phyloP scores from a whole-genome alignment of 2,329 filamentous ascomycete species.

The Fusarium burgessii region DNA sequence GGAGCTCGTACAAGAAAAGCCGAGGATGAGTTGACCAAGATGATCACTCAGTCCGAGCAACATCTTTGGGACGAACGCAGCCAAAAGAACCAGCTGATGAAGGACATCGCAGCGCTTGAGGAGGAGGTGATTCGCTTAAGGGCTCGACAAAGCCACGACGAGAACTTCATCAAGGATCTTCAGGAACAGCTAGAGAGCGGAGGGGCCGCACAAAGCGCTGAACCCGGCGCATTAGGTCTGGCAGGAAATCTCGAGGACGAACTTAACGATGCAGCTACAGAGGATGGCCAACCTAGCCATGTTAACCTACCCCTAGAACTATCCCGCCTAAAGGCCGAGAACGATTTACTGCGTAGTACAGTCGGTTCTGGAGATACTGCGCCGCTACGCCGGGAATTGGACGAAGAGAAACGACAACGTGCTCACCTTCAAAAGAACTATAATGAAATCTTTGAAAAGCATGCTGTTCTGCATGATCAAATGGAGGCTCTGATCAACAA shows the following conservation, averaged over 20 bases:
- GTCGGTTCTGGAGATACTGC: conserved; percentile 67
- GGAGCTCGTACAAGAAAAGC: conserved; percentile 52
- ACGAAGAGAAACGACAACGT: conserved; percentile 63
- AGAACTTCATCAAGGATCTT: conserved; percentile 68
- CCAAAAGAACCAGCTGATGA: conserved; percentile 60
- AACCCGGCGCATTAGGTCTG: conserved; percentile 29
- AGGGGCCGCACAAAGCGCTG: conserved; percentile 39
- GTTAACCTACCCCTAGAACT: conserved; percentile 63
- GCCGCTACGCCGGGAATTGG: conserved; percentile 66
- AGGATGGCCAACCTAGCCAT: conserved; percentile 47
- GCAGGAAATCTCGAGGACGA: conserved; percentile 69
- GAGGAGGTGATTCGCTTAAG: conserved; percentile 62
- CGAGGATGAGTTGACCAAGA: conserved; percentile 56
- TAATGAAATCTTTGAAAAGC: conserved; percentile 69
- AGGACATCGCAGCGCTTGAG: conserved; percentile 59
- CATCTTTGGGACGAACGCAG: conserved; percentile 58
- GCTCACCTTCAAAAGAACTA: conserved; percentile 66
- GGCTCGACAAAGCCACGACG: conserved; percentile 62
- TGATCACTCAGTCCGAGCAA: conserved; percentile 57
- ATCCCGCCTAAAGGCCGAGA: conserved; percentile 71
- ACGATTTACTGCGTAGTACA: conserved; percentile 67
- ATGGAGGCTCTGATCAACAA: conserved; percentile 66
- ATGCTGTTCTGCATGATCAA: conserved; percentile 68
- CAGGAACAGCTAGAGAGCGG: conserved; percentile 67
- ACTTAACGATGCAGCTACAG: conserved; percentile 62